A percentile compares a stretch with the other conserved stretches of the same genome.
These are phyloP conservation scores for Pisolithus microcarpus DNA, from an alignment of 768 basidiomycete genomes.

Conservation along the genomic window DNA sequence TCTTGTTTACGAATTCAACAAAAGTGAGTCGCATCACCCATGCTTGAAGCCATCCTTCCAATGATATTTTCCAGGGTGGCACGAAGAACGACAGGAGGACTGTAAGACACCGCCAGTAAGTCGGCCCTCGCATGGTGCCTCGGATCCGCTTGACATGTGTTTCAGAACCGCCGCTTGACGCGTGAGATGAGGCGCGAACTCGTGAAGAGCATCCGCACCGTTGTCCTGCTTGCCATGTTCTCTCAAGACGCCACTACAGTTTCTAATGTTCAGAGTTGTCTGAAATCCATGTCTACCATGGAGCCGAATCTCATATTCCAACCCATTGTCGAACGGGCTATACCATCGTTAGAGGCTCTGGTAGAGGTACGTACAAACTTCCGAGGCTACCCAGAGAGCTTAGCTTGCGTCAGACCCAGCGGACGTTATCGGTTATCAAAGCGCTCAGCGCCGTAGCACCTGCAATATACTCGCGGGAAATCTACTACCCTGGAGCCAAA, in stretches of 20 bases:
- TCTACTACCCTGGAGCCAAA: constrained; percentile 85
- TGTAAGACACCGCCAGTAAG: constrained; percentile 75
- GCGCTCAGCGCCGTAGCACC: constrained; percentile 73
- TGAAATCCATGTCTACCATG: constrained; percentile 69
- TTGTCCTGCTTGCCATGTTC: constrained; percentile 87
- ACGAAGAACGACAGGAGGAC: constrained; percentile 65
- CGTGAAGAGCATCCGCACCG: constrained; percentile 74
- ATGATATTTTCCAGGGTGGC: constrained; percentile 41
- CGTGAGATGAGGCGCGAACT: constrained; percentile 74
- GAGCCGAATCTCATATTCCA: constrained; percentile 88
- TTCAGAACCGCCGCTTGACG: constrained; percentile 49
- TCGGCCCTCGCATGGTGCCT: not conserved
- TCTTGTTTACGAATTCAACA: constrained; percentile 78
- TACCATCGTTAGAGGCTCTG: constrained; percentile 84
- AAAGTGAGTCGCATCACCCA: constrained; percentile 38
- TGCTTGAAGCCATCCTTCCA: constrained; percentile 56
- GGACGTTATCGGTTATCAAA: constrained; percentile 86
- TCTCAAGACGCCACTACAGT: constrained; percentile 78
- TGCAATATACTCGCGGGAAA: constrained; percentile 65
- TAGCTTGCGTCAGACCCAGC: constrained; percentile 49
- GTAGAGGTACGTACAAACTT: constrained; percentile 44
- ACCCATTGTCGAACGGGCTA: constrained; percentile 83
- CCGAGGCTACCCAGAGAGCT: not conserved
- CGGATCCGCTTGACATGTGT: not conserved
- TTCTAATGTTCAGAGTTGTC: constrained; percentile 70